Evolutionary conservation across 2,329 filamentous ascomycete genomes (phyloP), one percentile per base, ranked within the genome.

Genomic region (Penicillium sp.): DNA sequence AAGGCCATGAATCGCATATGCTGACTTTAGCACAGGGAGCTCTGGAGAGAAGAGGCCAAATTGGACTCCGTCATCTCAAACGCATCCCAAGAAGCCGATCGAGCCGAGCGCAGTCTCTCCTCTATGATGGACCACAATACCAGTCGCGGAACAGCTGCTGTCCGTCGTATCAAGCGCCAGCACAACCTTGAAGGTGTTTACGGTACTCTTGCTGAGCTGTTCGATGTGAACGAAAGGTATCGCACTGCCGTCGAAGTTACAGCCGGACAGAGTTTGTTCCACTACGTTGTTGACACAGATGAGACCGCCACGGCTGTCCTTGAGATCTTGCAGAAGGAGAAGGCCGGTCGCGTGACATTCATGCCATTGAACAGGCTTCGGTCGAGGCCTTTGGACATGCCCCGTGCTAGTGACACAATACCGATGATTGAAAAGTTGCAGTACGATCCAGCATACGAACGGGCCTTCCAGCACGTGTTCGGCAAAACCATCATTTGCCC

Each of bases 401-500:
- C 94, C 3, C 87, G 90, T 56, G 90, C 91, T 0, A 89, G 87
- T 60, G 93, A 97, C 72, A 93, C 92, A 2, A 86, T 96, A 34
- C 91, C 92, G 1, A 84, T 99, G 64, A 81, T 97, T 53, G 88
- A 86, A 67, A 96, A 95, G 74, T 83, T 97, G 56, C 83, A 85
- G 46, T 99, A 88, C 67, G 89, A 97, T 48, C 68, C 81, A 1
- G 81, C 78, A 57, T 97, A 88, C 64, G 91, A 95, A 55, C 88
- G 86, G 65, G 94, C 94, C 0, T 94, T 99, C 71, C 87, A 90
- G 68, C 92, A 97, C 70, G 91, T 99, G 0, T 99, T 99, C 75
- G 94, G 92, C 44, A 95, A 91, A 73, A 94, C 91, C 0, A 91
- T 99, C 49, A 89, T 99, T 52, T 97, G 94, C 63, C 92, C 93